Evolutionary conservation across 331 rosid species (phyloP), one percentile per base, ranked within the genome.

Genomic region (Quercus lobata): DNA sequence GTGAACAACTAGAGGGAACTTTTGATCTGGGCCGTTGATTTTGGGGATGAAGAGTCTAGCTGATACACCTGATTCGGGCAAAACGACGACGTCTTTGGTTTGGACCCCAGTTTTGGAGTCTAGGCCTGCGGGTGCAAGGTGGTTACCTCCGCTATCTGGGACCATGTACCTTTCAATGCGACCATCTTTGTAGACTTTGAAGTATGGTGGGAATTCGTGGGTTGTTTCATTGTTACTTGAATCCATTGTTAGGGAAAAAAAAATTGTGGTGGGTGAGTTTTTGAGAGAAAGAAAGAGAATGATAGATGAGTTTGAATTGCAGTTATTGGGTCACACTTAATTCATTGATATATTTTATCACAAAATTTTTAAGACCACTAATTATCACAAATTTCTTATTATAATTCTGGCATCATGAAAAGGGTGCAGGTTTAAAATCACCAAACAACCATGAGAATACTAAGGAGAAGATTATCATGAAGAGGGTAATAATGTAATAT

Each of bases 151-250:
- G 27, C 0, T 12, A 1, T 68, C 74, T 0, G 12, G 9, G 18
- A 7, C 21, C 58, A 18, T 18, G 25, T 3, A 57, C 34, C 80
- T 71, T 54, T 75, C 65, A 7, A 75, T 11, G 65, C 80, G 61
- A 10, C 84, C 80, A 18, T 75, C 75, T 53, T 69, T 58, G 80
- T 25, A n/a, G 7, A 81, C 76, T 10, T 19, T 76, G 75, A 81
- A 17, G 70, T 52, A 62, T 2, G 72, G 49, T 46, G 75, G 76
- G 52, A 75, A 81, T 32, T 81, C 66, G 32, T 25, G 22, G 77
- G 53, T 21, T 35, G 41, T 34, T 65, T 75, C 65, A 9, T 57
- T 53, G 21, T 29, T 6, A 19, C 52, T 29, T 57, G 72, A 80
- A 17, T 44, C 76, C 73, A 79, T 61, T 25, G 37, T 30, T 10